Evolutionary conservation across 768 basidiomycete genomes (phyloP).

Genomic region (Termitomyces titanicus): DNA sequence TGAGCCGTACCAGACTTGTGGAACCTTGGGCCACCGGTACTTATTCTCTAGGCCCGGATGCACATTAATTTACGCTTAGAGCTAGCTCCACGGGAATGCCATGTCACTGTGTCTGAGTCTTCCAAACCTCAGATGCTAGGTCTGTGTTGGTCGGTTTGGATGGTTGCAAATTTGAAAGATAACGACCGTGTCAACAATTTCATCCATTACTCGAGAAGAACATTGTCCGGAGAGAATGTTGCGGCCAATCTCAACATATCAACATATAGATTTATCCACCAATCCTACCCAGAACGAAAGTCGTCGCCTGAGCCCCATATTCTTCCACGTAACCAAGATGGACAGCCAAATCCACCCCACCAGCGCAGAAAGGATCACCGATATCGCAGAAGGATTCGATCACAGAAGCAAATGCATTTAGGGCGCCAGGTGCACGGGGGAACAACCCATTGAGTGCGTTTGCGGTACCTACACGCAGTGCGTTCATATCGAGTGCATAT

Average conservation of each 20-base stretch:
- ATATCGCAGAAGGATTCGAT: conserved; percentile 22
- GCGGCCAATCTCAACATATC: not conserved
- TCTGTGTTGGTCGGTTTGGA: not conserved
- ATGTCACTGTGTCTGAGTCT: not conserved
- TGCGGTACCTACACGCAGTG: conserved; percentile 4
- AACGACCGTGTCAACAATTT: no score
- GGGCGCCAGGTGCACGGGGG: conserved; percentile 6
- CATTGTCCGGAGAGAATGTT: not conserved
- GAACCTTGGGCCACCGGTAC: no score
- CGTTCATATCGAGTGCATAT: not conserved
- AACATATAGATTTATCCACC: conserved; percentile 17
- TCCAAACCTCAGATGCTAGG: not conserved
- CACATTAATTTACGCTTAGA: no score
- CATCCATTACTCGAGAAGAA: not conserved
- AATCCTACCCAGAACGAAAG: conserved; percentile 23
- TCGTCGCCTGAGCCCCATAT: conserved; percentile 22
- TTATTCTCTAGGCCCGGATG: no score
- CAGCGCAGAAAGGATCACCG: conserved; percentile 26
- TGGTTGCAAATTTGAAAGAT: no score
- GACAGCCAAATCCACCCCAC: conserved; percentile 16
- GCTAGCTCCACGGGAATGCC: no score
- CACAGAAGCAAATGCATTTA: conserved; percentile 6
- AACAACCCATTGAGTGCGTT: conserved; percentile 8
- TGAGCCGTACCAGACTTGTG: no score
- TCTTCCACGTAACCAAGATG: conserved; percentile 24